These are phyloP conservation scores for Mycena amicta DNA, from an alignment of 768 basidiomycete genomes.

Conservation along the genomic window DNA sequence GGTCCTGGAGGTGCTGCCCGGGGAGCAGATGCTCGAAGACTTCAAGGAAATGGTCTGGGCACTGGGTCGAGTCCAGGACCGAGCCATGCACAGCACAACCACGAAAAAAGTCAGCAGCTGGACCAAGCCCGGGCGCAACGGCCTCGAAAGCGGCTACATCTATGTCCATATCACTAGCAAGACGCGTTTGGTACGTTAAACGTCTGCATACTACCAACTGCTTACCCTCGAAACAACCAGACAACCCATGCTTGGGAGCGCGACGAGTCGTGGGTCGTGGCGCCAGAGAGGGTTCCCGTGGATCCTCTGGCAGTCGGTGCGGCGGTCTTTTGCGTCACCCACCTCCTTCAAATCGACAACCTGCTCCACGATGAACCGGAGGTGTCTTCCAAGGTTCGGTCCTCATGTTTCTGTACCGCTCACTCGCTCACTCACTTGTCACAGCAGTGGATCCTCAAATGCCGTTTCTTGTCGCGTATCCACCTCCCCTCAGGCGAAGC, in stretches of 20 bases:
- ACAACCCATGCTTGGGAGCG: neutral
- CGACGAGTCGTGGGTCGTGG: neutral
- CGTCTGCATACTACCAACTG: too few relatives aligned
- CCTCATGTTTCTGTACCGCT: too few relatives aligned
- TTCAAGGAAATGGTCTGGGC: neutral
- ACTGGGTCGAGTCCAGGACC: neutral
- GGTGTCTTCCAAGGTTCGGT: too few relatives aligned
- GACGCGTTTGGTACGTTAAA: neutral
- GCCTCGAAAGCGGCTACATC: neutral
- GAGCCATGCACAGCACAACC: neutral
- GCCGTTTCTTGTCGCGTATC: neutral
- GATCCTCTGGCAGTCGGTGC: neutral
- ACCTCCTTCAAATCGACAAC: neutral
- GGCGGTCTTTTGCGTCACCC: neutral
- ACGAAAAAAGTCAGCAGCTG: neutral
- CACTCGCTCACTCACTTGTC: too few relatives aligned
- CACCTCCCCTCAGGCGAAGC: too few relatives aligned
- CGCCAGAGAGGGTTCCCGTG: neutral
- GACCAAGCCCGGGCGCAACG: neutral
- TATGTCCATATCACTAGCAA: neutral
- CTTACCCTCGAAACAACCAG: too few relatives aligned
- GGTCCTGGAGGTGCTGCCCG: neutral
- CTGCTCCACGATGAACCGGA: neutral
- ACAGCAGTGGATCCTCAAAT: neutral
- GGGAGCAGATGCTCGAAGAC: neutral